phyloP scores from a whole-genome alignment of 1,284 basidiomycete genomes.

The Meira nashicola region DNA sequence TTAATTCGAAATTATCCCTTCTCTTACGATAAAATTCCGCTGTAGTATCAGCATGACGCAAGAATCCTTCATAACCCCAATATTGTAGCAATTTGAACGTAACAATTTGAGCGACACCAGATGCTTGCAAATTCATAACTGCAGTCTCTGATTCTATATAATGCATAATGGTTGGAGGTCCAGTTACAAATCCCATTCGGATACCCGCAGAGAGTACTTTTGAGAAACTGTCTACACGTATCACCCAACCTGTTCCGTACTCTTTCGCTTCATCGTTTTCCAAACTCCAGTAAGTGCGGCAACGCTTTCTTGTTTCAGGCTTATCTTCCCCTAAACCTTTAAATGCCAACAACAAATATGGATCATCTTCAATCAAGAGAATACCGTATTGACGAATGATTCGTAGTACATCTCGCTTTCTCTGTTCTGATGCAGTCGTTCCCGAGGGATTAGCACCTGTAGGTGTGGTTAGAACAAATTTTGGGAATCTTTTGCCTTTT shows the following conservation, averaged over 20 bases:
- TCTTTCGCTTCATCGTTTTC: conserved; percentile 29
- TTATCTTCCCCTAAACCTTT: conserved; percentile 36
- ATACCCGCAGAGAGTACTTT: conserved; percentile 60
- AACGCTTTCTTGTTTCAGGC: conserved; percentile 28
- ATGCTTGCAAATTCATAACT: conserved; percentile 70
- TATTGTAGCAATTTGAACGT: conserved; percentile 65
- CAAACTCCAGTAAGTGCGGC: conserved; percentile 41
- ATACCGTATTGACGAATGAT: conserved; percentile 65
- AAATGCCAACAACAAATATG: conserved; percentile 47
- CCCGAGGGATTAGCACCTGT: conserved; percentile 53
- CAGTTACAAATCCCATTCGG: conserved; percentile 71
- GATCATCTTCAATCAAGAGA: conserved; percentile 42
- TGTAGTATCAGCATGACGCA: conserved; percentile 65
- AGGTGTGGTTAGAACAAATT: conserved; percentile 72
- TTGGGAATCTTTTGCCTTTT: conserved; percentile 65
- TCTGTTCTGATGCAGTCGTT: conserved; percentile 56
- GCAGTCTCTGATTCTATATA: conserved; percentile 68
- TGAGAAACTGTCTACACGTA: conserved; percentile 59
- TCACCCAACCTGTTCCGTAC: conserved; percentile 39
- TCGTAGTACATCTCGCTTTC: conserved; percentile 71
- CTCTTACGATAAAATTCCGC: conserved; percentile 74
- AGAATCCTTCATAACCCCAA: conserved; percentile 68
- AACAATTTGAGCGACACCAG: conserved; percentile 68
- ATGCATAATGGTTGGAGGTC: conserved; percentile 68
- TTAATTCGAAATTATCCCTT: conserved; percentile 72